A percentile compares a stretch with the other conserved stretches of the same genome.
Conservation (phyloP, 805 yeast genomes). For the Metschnikowia gelsemii region DNA sequence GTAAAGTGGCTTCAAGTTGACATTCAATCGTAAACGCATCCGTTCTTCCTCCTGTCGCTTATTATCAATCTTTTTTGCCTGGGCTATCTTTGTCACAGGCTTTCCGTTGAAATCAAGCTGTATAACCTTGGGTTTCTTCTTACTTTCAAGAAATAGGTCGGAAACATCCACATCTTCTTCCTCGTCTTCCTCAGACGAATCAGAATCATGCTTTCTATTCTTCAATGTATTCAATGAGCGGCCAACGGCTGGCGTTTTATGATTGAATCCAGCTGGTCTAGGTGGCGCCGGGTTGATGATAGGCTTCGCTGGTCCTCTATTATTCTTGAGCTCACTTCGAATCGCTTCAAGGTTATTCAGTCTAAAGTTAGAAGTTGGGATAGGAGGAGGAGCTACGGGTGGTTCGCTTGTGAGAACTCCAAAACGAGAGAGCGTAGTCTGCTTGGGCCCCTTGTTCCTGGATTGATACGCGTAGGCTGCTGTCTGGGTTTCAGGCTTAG, state of each 20-base stretch:
- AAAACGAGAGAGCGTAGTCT: slow-evolving; percentile 36
- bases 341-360: slow-evolving; percentile 35
- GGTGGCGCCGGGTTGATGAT: slow-evolving; percentile 46
- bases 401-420: slow-evolving; percentile 33
- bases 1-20: slow-evolving; percentile 76
- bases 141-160: slow-evolving; percentile 40
- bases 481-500: slow-evolving; percentile 13
- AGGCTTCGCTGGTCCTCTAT: slow-evolving; percentile 20
- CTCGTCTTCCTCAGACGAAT: slow-evolving; percentile 33
- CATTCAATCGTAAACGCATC: slow-evolving; percentile 77
- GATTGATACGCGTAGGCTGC: slow-evolving; percentile 23
- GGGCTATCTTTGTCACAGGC: slow-evolving; percentile 27
- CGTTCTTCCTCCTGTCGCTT: slow-evolving; percentile 61
- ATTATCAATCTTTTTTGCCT: slow-evolving; percentile 32
- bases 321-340: slow-evolving; percentile 30
- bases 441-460: slow-evolving; percentile 27
- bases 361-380: slow-evolving; percentile 27
- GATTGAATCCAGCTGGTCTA: slow-evolving; percentile 54
- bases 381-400: slow-evolving; percentile 40
- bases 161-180: slow-evolving; percentile 39
- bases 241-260: slow-evolving; percentile 32
- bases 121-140: slow-evolving; percentile 37
- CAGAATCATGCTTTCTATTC: slow-evolving; percentile 32
- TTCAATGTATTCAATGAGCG: slow-evolving; percentile 38
- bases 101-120: slow-evolving; percentile 47